phyloP scores from a whole-genome alignment of 768 basidiomycete species.

The Boletus speciosus region DNA sequence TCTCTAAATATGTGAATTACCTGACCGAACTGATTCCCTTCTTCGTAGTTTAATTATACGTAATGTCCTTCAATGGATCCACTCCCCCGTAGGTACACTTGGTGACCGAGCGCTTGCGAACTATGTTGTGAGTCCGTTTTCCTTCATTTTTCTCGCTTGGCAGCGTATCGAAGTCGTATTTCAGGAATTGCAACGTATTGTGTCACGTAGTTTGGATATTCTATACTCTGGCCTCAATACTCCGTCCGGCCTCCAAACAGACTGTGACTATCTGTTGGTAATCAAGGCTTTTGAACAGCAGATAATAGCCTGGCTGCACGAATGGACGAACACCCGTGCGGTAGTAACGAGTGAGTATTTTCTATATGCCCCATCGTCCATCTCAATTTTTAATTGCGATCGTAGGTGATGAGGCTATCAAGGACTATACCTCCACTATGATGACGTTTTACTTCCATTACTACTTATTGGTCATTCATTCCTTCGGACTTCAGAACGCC shows the following conservation, averaged over 20 bases:
- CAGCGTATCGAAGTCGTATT: not conserved
- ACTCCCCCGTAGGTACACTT: conserved; percentile 56
- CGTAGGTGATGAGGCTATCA: conserved; percentile 26
- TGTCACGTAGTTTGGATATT: conserved; percentile 85
- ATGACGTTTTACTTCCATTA: conserved; percentile 82
- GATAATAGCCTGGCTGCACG: conserved; percentile 57
- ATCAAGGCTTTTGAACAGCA: conserved; percentile 85
- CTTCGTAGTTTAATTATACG: conserved; percentile 76
- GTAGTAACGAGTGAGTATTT: conserved; percentile 16
- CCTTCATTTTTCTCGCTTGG: not conserved
- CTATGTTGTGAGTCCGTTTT: conserved; percentile 57
- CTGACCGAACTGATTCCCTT: not conserved
- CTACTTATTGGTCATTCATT: conserved; percentile 84
- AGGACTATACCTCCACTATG: conserved; percentile 26
- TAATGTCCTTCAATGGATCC: conserved; percentile 72
- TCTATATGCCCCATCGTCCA: not conserved
- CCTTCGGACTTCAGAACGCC: conserved; percentile 96
- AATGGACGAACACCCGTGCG: conserved; percentile 37
- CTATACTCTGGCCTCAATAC: conserved; percentile 81
- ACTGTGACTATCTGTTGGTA: conserved; percentile 81
- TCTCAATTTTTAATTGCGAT: conserved; percentile 3
- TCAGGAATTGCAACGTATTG: conserved; percentile 83
- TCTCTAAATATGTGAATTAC: not conserved
- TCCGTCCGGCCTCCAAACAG: conserved; percentile 75
- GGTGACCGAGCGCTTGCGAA: conserved; percentile 69